Evolutionary conservation across 2,329 filamentous ascomycete genomes (phyloP).

Genomic region (Harringtonia lauricola): DNA sequence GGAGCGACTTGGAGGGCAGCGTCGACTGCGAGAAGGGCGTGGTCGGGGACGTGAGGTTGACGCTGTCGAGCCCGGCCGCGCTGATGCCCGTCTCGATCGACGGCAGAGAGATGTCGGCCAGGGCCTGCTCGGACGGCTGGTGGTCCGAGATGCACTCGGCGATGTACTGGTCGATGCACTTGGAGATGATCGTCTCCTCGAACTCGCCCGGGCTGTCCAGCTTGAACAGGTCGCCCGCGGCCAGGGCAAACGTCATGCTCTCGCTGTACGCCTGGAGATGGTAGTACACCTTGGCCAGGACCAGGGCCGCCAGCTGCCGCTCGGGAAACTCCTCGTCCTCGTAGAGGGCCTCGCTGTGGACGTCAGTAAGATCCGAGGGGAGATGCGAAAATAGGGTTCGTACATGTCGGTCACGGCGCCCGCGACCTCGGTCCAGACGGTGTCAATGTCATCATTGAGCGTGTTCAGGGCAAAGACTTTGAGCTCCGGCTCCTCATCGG

Average conservation of each 20-base stretch:
- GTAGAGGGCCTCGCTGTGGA: slow-evolving; percentile 78
- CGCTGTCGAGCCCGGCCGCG: slow-evolving; percentile 52
- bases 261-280: slow-evolving; percentile 98
- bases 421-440: slow-evolving; percentile 95
- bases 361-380: background rate
- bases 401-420: slow-evolving; percentile 90
- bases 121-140: slow-evolving; percentile 30
- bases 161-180: slow-evolving; percentile 97
- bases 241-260: slow-evolving; percentile 96
- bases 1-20: slow-evolving; percentile 83
- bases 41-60: slow-evolving; percentile 71
- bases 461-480: slow-evolving; percentile 91
- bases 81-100: slow-evolving; percentile 74
- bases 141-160: slow-evolving; percentile 51
- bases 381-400: background rate
- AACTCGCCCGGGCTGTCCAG: slow-evolving; percentile 87
- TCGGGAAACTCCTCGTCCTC: slow-evolving; percentile 94
- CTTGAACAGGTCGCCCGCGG: slow-evolving; percentile 90
- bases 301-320: slow-evolving; percentile 84
- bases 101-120: slow-evolving; percentile 38
- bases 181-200: slow-evolving; percentile 97
- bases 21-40: slow-evolving; percentile 93
- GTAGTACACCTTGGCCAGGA: slow-evolving; percentile 97
- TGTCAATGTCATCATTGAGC: slow-evolving; percentile 92
- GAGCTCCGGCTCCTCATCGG: slow-evolving; percentile 88